phyloP scores from a whole-genome alignment of 2,329 filamentous ascomycete genomes.

The Penicillium capsulatum region DNA sequence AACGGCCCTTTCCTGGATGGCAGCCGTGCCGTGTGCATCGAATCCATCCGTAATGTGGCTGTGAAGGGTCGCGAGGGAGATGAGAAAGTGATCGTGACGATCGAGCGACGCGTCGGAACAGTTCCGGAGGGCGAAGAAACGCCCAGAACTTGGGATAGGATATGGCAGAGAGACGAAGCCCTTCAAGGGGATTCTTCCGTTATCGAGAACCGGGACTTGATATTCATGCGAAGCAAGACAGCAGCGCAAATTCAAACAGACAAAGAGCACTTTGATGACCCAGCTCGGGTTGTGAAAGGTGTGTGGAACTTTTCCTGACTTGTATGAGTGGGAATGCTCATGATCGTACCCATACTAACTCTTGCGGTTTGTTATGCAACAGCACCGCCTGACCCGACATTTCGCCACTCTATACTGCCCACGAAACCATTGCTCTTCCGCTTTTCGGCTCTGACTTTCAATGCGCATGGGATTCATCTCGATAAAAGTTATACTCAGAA shows the following conservation, averaged over 20 bases:
- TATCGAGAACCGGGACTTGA: conserved; percentile 58
- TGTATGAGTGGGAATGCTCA: too few species aligned
- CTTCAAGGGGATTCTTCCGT: conserved; percentile 45
- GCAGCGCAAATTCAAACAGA: conserved; percentile 31
- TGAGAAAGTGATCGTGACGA: conserved; percentile 57
- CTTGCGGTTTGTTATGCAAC: conserved; percentile 8
- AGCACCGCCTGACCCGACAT: conserved; percentile 52
- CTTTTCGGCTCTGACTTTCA: conserved; percentile 87
- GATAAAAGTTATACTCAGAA: conserved; percentile 65
- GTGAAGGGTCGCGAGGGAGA: conserved; percentile 51
- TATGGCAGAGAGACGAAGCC: conserved; percentile 45
- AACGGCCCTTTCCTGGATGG: conserved; percentile 32
- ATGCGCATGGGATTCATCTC: conserved; percentile 87
- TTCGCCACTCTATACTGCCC: conserved; percentile 60
- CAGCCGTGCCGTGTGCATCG: conserved; percentile 42
- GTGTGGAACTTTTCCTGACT: too few species aligned
- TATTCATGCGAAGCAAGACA: conserved; percentile 57
- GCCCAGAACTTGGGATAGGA: conserved; percentile 34
- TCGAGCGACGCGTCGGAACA: conserved; percentile 51
- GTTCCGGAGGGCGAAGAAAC: conserved; percentile 37
- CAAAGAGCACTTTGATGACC: conserved; percentile 21
- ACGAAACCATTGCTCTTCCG: conserved; percentile 73
- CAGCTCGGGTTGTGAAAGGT: conserved; percentile 35
- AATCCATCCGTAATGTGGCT: conserved; percentile 46
- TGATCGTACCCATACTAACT: too few species aligned